Base-by-base conservation (phyloP, 306 rosid species). In the Vigna trinervia region DNA sequence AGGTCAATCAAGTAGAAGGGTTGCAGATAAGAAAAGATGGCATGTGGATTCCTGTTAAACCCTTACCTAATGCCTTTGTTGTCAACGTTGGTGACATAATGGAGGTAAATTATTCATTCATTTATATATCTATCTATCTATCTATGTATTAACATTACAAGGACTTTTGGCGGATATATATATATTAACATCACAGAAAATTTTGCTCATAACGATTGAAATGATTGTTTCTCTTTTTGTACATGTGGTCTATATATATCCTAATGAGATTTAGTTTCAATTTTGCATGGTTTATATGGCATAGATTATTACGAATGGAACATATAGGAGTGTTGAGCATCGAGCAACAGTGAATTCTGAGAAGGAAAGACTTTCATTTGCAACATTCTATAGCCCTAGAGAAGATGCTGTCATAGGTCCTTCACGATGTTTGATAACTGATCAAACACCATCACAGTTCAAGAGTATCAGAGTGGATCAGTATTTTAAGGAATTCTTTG, bases 1-100 rank as follows among this genome's bases (percentile, higher is more conserved):
- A 88, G 39, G 28, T 67, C 52, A 85, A 62, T 39, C 75, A 85
- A 10, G 82, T 84, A 0, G 83, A 83, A 72, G 91, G 91, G 2
- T 77, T 88, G 0, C 83, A 88, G 12, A 28, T 83, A 6, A 75
- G 12, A 10, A 85, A 83, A 62, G 81, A 85, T 79, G 81, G 75
- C 34, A 43, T 0, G 34, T 83, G 83, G 89, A 12, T 85, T 15
- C 77, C 84, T 14, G 22, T 87, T 51, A 80, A 45, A 17, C 86
- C 89, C 17, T 50, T 87, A 0, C 12, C 85, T 13, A 62, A 80
- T 75, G 85, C 87, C 50, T 50, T 50, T 6, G 8, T 50, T 15
- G 54, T 15, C 5, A 50, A 50, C 9, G 46, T 50, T 15, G 54
- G 54, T 1, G 54, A 50, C 8, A 15, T 15, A 6, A 14, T 50